These are phyloP conservation scores for Ustilago xerochloae DNA, from an alignment of 1,284 basidiomycete genomes.

Conservation along the genomic window DNA sequence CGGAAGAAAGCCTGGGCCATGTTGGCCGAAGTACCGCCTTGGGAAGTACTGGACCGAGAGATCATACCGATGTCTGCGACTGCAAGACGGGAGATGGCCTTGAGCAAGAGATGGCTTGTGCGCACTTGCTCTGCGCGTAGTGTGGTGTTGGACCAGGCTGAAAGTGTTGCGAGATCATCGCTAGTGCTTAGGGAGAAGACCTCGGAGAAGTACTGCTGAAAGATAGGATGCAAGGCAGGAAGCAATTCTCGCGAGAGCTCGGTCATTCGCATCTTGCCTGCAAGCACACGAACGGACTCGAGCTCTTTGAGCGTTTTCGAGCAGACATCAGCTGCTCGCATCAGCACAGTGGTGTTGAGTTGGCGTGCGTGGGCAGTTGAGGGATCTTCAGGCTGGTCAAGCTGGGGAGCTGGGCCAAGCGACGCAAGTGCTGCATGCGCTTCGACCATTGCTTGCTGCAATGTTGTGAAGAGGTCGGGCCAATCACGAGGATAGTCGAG, in stretches of 20 bases:
- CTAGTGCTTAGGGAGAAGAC: conserved; percentile 39
- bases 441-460: conserved; percentile 58
- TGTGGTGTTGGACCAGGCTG: conserved; percentile 51
- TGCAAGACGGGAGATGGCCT: conserved; percentile 57
- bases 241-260: conserved; percentile 62
- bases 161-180: conserved; percentile 35
- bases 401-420: conserved; percentile 34
- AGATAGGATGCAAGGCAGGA: conserved; percentile 60
- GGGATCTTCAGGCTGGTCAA: conserved; percentile 26
- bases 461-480: conserved; percentile 57
- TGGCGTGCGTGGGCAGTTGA: conserved; percentile 16
- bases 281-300: conserved; percentile 58
- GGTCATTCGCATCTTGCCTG: conserved; percentile 66
- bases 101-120: conserved; percentile 63
- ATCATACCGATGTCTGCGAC: conserved; percentile 63
- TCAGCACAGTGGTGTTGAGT: conserved; percentile 49
- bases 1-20: conserved; percentile 62
- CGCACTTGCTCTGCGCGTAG: conserved; percentile 55
- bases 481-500: conserved; percentile 64
- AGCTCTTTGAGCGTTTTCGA: conserved; percentile 64
- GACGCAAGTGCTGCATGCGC: conserved; percentile 42
- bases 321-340: conserved; percentile 60
- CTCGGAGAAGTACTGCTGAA: conserved; percentile 60
- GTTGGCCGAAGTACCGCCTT: conserved; percentile 45
- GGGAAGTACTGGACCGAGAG: conserved; percentile 31